Evolutionary conservation across 306 rosid species (phyloP), one percentile per base, ranked within the genome.

Genomic region (Prunus mongolica): DNA sequence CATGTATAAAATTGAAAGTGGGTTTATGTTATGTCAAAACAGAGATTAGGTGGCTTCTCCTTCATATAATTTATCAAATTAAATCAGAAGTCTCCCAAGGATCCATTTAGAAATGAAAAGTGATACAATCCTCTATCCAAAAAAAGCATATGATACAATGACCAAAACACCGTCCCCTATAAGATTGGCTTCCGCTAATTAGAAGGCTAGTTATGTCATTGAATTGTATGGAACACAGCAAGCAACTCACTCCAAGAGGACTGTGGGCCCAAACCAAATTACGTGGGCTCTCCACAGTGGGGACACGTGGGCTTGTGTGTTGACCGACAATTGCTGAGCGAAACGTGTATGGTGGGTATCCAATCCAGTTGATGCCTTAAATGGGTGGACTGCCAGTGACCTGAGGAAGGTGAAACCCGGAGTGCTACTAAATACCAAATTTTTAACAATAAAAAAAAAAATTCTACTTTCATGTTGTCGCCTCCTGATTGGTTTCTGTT

Each of bases 291-390:
- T 0, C 18, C 18, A 58, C 7, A 6, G 16, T 1, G 18, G 14
- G 55, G 10, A 30, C 14, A 14, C 44, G 45, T 32, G 15, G 3
- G 63, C n/a, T 22, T 11, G 16, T 22, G 16, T 52, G 60, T 45
- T 25, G 30, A 10, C 72, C 18, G 54, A 13, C 47, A 4, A 25
- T 34, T 14, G 20, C 0, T 0, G 3, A n/a, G 24, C 1, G 7
- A 45, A 70, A 78, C 69, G 82, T 68, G 79, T 54, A 30, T 7
- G 80, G 69, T 50, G 1, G 18, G 20, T 3, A 22, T 11, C 27
- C 25, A 16, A 25, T n/a, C 20, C 25, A 16, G 65, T 12, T 30
- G 65, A 32, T 19, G 65, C 65, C 47, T 8, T 18, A 19, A 47
- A 14, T 28, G 6, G 6, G 19, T 34, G 67, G 67, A 62, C 81